A percentile compares a stretch with the other conserved stretches of the same genome.
These are phyloP conservation scores for Podaxis mareebaensis DNA, from an alignment of 768 basidiomycete species.

Conservation along the genomic window DNA sequence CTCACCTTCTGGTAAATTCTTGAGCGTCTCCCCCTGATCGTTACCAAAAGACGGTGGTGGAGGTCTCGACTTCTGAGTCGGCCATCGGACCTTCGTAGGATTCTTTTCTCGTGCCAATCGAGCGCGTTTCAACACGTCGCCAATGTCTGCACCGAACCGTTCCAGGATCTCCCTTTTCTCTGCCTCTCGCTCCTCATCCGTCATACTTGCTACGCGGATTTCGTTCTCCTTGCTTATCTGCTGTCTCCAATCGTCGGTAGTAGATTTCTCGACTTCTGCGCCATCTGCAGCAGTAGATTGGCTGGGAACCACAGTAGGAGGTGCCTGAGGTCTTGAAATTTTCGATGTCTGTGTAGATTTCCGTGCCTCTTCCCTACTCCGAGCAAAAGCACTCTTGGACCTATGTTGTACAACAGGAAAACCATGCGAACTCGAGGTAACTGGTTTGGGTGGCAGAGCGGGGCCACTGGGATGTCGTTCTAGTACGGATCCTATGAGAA, in stretches of 20 bases:
- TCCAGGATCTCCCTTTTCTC: conserved; percentile 69
- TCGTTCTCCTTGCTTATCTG: conserved; percentile 71
- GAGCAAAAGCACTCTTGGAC: conserved; percentile 62
- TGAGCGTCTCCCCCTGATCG: neutral
- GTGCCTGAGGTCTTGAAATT: conserved; percentile 25
- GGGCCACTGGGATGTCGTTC: conserved; percentile 41
- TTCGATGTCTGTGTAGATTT: conserved; percentile 24
- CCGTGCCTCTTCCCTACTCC: conserved; percentile 41
- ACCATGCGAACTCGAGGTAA: conserved; percentile 40
- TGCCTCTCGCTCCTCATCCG: conserved; percentile 63
- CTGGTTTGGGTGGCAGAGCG: conserved; percentile 27
- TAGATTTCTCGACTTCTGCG: neutral
- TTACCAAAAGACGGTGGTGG: conserved; percentile 1
- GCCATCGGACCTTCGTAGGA: conserved; percentile 3
- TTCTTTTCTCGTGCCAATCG: conserved; percentile 44
- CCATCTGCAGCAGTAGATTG: neutral
- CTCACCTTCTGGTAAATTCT: conserved; percentile 20
- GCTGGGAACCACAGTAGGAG: conserved; percentile 24
- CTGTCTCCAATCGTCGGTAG: conserved; percentile 46
- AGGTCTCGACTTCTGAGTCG: neutral
- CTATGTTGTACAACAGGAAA: conserved; percentile 69
- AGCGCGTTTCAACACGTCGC: conserved; percentile 59
- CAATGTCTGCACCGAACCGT: conserved; percentile 67
- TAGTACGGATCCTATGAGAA: conserved; percentile 43
- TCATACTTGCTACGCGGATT: conserved; percentile 63